These are phyloP conservation scores for Scorias spongiosa DNA, from an alignment of 2,329 filamentous ascomycete species.

Conservation along the genomic window DNA sequence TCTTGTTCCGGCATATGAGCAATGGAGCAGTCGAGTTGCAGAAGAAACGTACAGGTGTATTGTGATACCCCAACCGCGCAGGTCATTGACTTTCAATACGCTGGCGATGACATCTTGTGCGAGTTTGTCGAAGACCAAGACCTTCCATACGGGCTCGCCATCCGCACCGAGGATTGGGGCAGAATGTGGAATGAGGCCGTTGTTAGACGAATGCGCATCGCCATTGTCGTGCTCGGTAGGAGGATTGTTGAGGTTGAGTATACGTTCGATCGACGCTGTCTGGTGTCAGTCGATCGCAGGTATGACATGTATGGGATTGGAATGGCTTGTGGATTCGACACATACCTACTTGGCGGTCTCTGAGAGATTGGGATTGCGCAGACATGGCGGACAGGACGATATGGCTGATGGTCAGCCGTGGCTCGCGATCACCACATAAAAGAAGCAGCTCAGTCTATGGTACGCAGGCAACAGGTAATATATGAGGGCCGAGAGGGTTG, in stretches of 20 bases:
- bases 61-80: conserved; percentile 86
- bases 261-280: conserved; percentile 78
- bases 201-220: conserved; percentile 40
- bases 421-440: conserved; percentile 13
- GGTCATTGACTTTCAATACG: conserved; percentile 81
- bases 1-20: background rate
- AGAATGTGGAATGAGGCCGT: conserved; percentile 50
- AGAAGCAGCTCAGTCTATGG: background rate
- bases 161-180: conserved; percentile 73
- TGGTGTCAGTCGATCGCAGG: conserved; percentile 3
- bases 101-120: conserved; percentile 95
- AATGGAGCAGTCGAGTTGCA: background rate
- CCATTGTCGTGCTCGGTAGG: conserved; percentile 39
- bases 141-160: conserved; percentile 93
- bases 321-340: conserved; percentile 6
- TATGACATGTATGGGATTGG: conserved; percentile 4
- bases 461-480: too few species aligned
- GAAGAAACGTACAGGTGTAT: conserved; percentile 62
- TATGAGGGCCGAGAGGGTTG: background rate
- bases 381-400: conserved; percentile 32
- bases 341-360: conserved; percentile 59
- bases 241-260: conserved; percentile 83
- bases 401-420: conserved; percentile 16
- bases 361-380: conserved; percentile 41
- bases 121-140: conserved; percentile 83